Evolutionary conservation across 2,329 filamentous ascomycete species (phyloP).

Genomic region (Trichoderma cornu-damae): DNA sequence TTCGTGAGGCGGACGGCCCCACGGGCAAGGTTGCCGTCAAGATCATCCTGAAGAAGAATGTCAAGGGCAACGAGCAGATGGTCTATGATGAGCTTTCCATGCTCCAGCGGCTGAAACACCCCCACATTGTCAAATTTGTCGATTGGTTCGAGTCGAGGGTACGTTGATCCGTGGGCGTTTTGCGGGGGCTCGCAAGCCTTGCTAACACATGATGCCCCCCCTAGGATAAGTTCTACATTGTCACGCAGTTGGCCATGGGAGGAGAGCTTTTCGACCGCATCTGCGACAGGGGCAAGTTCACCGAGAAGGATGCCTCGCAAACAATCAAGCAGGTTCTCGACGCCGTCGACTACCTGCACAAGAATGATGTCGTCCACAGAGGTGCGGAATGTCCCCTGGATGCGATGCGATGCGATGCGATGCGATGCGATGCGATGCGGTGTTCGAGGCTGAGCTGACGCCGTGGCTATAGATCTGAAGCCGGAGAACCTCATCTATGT

Average conservation of each 20-base stretch:
- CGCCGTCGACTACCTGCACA: constrained; percentile 90
- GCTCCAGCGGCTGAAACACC: constrained; percentile 84
- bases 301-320: constrained; percentile 93
- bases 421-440: background rate
- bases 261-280: constrained; percentile 98
- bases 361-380: constrained; percentile 92
- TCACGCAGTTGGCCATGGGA: constrained; percentile 91
- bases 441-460: background rate
- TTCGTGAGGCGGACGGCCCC: constrained; percentile 84
- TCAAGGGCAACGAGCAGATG: constrained; percentile 97
- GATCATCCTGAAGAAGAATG: constrained; percentile 99
- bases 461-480: constrained; percentile 68
- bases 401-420: background rate
- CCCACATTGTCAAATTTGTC: constrained; percentile 93
- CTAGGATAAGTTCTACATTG: constrained; percentile 99
- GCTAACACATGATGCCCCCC: background rate
- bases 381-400: constrained; percentile 46
- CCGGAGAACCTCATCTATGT: constrained; percentile 96
- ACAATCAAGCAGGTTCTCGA: constrained; percentile 92
- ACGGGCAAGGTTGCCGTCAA: constrained; percentile 89
- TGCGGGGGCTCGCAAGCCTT: background rate
- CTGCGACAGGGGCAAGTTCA: constrained; percentile 96
- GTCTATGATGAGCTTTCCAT: constrained; percentile 95
- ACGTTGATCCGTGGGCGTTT: constrained; percentile 32
- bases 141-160: constrained; percentile 99